phyloP scores from a whole-genome alignment of 352 stramenopile genomes.

The Globisporangium radiosum region DNA sequence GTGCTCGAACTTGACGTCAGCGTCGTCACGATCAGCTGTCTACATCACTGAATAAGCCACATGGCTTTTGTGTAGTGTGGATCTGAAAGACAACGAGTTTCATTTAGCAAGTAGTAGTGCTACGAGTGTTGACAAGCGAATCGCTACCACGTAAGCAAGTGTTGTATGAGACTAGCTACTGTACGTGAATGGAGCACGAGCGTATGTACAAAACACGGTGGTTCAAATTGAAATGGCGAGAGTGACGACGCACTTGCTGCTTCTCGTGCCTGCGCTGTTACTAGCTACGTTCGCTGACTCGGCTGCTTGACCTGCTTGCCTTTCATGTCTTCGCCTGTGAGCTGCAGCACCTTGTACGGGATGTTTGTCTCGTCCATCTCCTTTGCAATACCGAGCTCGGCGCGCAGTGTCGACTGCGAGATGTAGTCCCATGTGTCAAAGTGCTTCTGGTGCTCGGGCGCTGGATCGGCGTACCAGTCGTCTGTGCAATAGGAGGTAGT shows the following conservation, averaged over 20 bases:
- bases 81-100: too few relatives aligned
- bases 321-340: constrained; percentile 62
- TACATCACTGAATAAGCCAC: too few relatives aligned
- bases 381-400: constrained; percentile 75
- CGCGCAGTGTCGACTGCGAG: constrained; percentile 72
- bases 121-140: too few relatives aligned
- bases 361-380: constrained; percentile 84
- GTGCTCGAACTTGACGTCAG: too few relatives aligned
- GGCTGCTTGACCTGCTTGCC: constrained; percentile 27
- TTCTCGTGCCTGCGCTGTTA: constrained; percentile 3
- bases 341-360: constrained; percentile 77
- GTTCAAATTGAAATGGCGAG: constrained; percentile 1
- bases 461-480: constrained; percentile 72
- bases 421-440: constrained; percentile 88
- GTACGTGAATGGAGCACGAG: neutral
- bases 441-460: constrained; percentile 74
- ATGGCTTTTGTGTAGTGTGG: too few relatives aligned
- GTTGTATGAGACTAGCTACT: neutral
- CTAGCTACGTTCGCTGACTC: neutral
- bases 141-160: too few relatives aligned
- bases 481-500: constrained; percentile 20
- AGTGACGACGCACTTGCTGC: constrained; percentile 8
- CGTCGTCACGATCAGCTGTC: too few relatives aligned
- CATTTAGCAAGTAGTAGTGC: too few relatives aligned
- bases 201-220: neutral